These are phyloP conservation scores for Ephemerocybe angulata DNA, from an alignment of 768 basidiomycete species.

Conservation along the genomic window DNA sequence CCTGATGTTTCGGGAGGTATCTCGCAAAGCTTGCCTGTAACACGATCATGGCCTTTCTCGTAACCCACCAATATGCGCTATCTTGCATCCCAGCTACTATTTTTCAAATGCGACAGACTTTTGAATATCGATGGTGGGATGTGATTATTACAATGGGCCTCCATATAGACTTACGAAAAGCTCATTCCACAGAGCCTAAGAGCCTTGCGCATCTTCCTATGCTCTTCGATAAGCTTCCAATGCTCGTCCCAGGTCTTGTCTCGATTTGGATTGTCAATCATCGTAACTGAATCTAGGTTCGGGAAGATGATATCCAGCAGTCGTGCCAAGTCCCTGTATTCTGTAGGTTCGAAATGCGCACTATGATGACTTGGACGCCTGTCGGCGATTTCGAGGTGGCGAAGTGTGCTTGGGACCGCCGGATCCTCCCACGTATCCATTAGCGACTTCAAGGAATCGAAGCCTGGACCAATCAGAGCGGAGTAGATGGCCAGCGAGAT, in stretches of 20 bases:
- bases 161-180: not conserved
- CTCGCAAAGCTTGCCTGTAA: no score
- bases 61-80: no score
- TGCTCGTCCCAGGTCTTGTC: not conserved
- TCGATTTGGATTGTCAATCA: not conserved
- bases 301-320: constrained; percentile 1
- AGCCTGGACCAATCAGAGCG: not conserved
- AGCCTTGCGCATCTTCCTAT: not conserved
- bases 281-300: not conserved
- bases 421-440: not conserved
- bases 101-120: not conserved
- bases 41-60: no score
- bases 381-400: not conserved
- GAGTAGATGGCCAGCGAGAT: not conserved
- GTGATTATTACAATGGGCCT: not conserved
- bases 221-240: constrained; percentile 1
- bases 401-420: not conserved
- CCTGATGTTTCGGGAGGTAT: no score
- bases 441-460: not conserved
- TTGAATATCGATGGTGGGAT: not conserved
- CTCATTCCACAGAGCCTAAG: not conserved
- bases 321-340: not conserved
- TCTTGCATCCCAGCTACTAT: no score
- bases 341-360: not conserved
- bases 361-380: not conserved